Conservation (phyloP, 345 rosid species). For the Arabidopsis thaliana region DNA sequence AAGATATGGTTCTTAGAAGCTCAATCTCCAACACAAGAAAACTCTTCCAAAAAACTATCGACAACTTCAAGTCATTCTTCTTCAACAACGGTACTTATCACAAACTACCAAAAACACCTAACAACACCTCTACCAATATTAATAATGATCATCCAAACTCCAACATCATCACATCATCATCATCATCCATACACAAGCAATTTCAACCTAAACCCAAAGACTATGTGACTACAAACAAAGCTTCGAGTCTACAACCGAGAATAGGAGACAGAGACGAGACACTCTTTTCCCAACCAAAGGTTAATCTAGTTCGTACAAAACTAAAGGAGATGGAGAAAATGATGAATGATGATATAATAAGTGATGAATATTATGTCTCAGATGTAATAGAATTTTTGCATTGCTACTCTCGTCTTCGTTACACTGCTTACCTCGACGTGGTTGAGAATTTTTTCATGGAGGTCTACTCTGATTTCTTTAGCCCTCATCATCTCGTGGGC, state of each 20-base stretch:
- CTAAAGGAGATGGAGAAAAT: slow-evolving; percentile 67
- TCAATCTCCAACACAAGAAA: slow-evolving; percentile 65
- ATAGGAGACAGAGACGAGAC: slow-evolving; percentile 37
- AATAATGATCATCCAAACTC: slow-evolving; percentile 24
- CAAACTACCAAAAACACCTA: slow-evolving; percentile 63
- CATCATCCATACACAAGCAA: slow-evolving; percentile 25
- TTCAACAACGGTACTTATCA: slow-evolving; percentile 49
- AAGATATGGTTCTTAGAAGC: slow-evolving; percentile 59
- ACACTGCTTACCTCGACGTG: slow-evolving; percentile 69
- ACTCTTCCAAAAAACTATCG: slow-evolving; percentile 62
- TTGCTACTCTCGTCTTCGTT: slow-evolving; percentile 77
- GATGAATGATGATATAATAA: slow-evolving; percentile 51
- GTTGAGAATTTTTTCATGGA: slow-evolving; percentile 79
- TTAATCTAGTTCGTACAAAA: slow-evolving; percentile 52
- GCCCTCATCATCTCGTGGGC: slow-evolving; percentile 6
- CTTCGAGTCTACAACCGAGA: slow-evolving; percentile 19
- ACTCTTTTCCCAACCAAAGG: slow-evolving; percentile 46
- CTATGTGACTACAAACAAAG: slow-evolving; percentile 28
- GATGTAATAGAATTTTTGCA: slow-evolving; percentile 78
- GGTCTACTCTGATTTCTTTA: slow-evolving; percentile 57
- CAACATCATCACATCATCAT: slow-evolving; percentile 27
- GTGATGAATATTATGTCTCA: slow-evolving; percentile 61
- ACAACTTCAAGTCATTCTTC: slow-evolving; percentile 62
- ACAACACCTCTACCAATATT: slow-evolving; percentile 40
- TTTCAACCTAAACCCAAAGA: slow-evolving; percentile 39